A percentile compares a stretch with the other conserved stretches of the same genome.
Evolutionary conservation across 1,284 basidiomycete genomes (phyloP).

Genomic region (Pholiota adiposa): DNA sequence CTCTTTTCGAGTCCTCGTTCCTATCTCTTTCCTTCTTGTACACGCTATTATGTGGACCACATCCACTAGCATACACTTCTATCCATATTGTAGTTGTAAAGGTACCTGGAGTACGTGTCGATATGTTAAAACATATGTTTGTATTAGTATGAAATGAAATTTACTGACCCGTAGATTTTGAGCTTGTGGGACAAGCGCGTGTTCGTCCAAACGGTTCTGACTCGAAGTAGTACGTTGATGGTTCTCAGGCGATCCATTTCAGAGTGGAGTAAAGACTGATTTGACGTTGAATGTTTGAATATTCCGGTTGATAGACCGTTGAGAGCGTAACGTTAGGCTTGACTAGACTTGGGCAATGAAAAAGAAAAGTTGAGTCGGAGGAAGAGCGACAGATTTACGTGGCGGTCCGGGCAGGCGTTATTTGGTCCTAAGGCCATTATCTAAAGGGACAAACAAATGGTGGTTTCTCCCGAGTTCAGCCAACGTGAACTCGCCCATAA

Average conservation of each 20-base stretch:
- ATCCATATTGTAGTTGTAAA: conserved; percentile 4
- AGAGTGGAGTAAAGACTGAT: too few relatives aligned
- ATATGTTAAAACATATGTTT: neutral
- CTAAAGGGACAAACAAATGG: neutral
- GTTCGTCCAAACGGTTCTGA: too few relatives aligned
- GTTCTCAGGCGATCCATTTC: too few relatives aligned
- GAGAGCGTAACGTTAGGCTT: too few relatives aligned
- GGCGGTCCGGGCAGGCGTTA: too few relatives aligned
- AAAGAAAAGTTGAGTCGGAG: too few relatives aligned
- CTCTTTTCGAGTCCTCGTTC: neutral
- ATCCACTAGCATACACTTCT: neutral
- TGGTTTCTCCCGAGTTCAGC: conserved; percentile 19
- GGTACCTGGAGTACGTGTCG: conserved; percentile 10
- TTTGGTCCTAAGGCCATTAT: conserved; percentile 11
- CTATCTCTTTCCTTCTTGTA: neutral
- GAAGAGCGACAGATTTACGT: too few relatives aligned
- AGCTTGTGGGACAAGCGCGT: too few relatives aligned
- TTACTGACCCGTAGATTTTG: neutral
- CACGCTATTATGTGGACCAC: neutral
- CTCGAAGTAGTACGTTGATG: too few relatives aligned
- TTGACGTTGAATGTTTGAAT: too few relatives aligned
- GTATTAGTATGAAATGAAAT: neutral
- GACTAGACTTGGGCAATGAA: too few relatives aligned
- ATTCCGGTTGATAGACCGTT: too few relatives aligned
- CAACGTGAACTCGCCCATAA: conserved; percentile 8